Percentiles rank a stretch among this genome's conserved stretches.
These are phyloP conservation scores for Nicotiana noctiflora DNA, from an alignment of 257 asterid species.

Conservation along the genomic window DNA sequence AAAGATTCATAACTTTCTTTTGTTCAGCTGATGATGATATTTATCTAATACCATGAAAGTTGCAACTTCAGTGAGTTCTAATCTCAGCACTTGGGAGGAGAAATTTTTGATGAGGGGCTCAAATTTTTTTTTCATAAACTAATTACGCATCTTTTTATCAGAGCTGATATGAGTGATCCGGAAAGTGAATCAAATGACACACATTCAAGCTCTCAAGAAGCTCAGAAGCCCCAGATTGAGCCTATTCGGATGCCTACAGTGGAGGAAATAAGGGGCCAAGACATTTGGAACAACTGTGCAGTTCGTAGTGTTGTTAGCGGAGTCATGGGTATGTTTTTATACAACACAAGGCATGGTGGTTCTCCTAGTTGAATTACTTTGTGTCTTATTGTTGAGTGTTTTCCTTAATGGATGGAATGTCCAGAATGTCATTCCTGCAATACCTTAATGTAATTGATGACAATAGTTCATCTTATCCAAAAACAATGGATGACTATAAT, in stretches of 20 bases:
- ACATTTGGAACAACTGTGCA: slow-evolving; percentile 90
- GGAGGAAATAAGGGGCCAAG: slow-evolving; percentile 88
- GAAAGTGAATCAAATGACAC: slow-evolving; percentile 31
- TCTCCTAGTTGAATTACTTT: not conserved
- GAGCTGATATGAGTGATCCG: slow-evolving; percentile 35
- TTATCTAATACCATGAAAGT: not conserved
- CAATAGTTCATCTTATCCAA: not conserved
- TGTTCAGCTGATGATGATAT: not conserved
- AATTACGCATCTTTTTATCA: not conserved
- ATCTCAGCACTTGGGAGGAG: not conserved
- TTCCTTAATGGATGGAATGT: not conserved
- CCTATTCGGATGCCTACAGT: slow-evolving; percentile 66
- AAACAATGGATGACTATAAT: not conserved
- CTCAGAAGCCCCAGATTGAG: slow-evolving; percentile 43
- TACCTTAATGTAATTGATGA: not conserved
- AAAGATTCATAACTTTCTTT: not conserved
- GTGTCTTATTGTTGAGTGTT: not conserved
- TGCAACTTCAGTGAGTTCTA: not conserved
- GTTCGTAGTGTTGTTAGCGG: slow-evolving; percentile 89
- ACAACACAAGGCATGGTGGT: not conserved
- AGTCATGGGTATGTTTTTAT: slow-evolving; percentile 67
- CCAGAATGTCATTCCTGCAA: not conserved
- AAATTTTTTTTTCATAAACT: not conserved
- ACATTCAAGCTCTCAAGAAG: slow-evolving; percentile 39
- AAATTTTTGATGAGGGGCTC: not conserved